phyloP scores from a whole-genome alignment of 495 filamentous ascomycete species.

The Penicillium odoratum region DNA sequence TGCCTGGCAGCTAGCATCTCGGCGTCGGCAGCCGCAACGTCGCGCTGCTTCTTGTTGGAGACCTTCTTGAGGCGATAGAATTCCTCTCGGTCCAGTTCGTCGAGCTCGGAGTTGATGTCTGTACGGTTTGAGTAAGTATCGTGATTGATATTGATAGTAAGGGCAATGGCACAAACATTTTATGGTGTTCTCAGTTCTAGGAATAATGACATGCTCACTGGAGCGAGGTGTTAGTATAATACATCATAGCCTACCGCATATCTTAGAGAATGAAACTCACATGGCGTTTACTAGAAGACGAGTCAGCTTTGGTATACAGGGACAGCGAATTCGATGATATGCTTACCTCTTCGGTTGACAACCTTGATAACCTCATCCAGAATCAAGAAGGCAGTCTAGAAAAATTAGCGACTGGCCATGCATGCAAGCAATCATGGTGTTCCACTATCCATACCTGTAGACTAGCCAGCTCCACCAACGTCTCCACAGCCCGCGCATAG shows the following conservation, averaged over 20 bases:
- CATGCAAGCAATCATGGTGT: background rate
- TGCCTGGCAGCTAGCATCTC: constrained; percentile 65
- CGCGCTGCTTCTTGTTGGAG: constrained; percentile 89
- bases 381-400: constrained; percentile 92
- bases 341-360: constrained; percentile 87
- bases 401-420: constrained; percentile 3
- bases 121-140: constrained; percentile 19
- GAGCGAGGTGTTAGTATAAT: constrained; percentile 14
- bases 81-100: constrained; percentile 97
- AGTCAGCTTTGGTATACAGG: constrained; percentile 25
- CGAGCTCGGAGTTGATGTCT: constrained; percentile 98
- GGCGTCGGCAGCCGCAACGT: constrained; percentile 70
- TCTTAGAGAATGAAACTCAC: constrained; percentile 47
- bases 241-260: background rate
- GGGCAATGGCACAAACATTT: constrained; percentile 64
- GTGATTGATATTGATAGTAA: background rate
- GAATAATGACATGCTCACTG: constrained; percentile 94
- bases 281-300: constrained; percentile 79
- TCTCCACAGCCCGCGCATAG: constrained; percentile 96
- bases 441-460: constrained; percentile 61
- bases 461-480: constrained; percentile 93
- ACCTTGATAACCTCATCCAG: constrained; percentile 99
- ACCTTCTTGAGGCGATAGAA: constrained; percentile 99
- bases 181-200: constrained; percentile 97
- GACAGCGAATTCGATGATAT: background rate